These are phyloP conservation scores for Liquidambar formosana DNA, from an alignment of 164 flowering plant species.

Conservation along the genomic window DNA sequence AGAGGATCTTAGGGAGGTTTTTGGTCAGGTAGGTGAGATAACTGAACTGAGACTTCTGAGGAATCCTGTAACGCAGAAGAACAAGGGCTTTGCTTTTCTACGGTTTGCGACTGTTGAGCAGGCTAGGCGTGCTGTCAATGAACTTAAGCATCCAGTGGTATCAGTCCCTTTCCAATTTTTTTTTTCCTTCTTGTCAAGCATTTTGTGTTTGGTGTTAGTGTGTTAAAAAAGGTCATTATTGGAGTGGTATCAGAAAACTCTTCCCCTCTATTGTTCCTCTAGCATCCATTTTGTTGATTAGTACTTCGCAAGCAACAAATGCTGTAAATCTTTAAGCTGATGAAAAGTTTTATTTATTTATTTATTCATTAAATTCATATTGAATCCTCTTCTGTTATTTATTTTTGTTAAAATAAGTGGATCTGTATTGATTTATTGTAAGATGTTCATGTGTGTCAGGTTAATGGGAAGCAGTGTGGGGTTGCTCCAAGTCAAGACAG, in stretches of 20 bases:
- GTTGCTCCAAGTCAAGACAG: conserved; percentile 33
- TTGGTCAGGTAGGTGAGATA: conserved; percentile 34
- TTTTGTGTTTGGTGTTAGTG: neutral
- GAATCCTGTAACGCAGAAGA: conserved; percentile 33
- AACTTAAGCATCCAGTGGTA: conserved; percentile 36
- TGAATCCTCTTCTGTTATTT: neutral
- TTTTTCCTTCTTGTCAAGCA: neutral
- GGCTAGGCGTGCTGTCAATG: conserved; percentile 35
- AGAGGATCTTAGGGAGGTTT: conserved; percentile 34
- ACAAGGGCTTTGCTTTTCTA: conserved; percentile 42
- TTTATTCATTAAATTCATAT: too few species aligned
- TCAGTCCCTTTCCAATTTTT: neutral
- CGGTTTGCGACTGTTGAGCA: conserved; percentile 37
- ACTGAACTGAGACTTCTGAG: conserved; percentile 35
- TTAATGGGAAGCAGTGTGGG: conserved; percentile 34
- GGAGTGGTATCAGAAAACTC: neutral
- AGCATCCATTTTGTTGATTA: too few species aligned
- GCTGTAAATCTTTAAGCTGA: too few species aligned
- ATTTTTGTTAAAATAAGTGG: neutral
- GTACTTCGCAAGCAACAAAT: too few species aligned
- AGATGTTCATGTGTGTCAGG: conserved; percentile 13
- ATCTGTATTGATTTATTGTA: neutral
- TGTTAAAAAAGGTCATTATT: neutral
- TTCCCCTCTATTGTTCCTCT: neutral
- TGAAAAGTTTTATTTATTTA: too few species aligned